A percentile compares a stretch with the other conserved stretches of the same genome.
These are phyloP conservation scores for Cichorium intybus DNA, from an alignment of 140 eudicot species.

Conservation along the genomic window DNA sequence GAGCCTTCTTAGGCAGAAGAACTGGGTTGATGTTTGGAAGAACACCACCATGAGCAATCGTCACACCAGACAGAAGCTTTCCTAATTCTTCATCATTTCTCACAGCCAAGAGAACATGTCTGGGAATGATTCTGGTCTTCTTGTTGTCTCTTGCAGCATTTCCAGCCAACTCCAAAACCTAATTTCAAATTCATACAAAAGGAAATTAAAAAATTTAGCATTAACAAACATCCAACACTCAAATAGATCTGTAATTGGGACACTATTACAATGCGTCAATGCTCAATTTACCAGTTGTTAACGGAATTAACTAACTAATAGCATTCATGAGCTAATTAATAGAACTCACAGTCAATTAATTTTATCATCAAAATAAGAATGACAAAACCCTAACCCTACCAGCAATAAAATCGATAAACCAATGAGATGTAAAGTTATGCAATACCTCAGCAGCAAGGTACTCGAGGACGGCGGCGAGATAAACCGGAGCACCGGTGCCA, in stretches of 20 bases:
- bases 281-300: not conserved
- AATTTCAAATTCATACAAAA: not conserved
- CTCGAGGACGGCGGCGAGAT: conserved; percentile 41
- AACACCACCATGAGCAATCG: conserved; percentile 78
- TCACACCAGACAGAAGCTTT: conserved; percentile 50
- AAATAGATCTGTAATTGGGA: not conserved
- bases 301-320: too few species aligned
- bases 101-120: conserved; percentile 60
- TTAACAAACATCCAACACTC: not conserved
- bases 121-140: conserved; percentile 57
- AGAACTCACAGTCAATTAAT: too few species aligned
- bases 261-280: not conserved
- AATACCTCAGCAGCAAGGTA: conserved; percentile 50
- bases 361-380: not conserved
- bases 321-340: too few species aligned
- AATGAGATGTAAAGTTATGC: not conserved
- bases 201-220: not conserved
- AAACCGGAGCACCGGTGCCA: conserved; percentile 44
- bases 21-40: conserved; percentile 63
- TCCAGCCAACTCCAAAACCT: conserved; percentile 80
- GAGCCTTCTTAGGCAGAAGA: conserved; percentile 52
- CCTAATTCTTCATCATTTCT: conserved; percentile 71
- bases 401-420: not conserved
- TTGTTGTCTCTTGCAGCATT: conserved; percentile 74
- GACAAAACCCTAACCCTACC: not conserved